phyloP scores from a whole-genome alignment of 495 filamentous ascomycete species.

The Aspergillus baeticus region DNA sequence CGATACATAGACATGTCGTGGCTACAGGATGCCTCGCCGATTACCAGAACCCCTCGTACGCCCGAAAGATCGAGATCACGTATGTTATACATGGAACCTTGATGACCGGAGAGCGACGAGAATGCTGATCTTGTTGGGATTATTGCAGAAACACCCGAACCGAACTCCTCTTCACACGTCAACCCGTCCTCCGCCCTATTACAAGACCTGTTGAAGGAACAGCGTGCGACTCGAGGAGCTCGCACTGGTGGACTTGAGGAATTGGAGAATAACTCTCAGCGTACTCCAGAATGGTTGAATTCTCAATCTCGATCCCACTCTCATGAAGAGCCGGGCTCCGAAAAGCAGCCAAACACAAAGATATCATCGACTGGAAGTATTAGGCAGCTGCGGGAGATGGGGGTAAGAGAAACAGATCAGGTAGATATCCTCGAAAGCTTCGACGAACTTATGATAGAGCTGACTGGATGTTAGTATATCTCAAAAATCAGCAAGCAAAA shows the following conservation, averaged over 20 bases:
- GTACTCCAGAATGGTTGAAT: slow-evolving; percentile 32
- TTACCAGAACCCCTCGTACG: slow-evolving; percentile 20
- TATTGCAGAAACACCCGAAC: slow-evolving; percentile 29
- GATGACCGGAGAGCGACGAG: neutral
- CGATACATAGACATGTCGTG: slow-evolving; percentile 32
- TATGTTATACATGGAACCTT: no score
- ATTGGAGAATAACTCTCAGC: slow-evolving; percentile 21
- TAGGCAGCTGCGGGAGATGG: slow-evolving; percentile 46
- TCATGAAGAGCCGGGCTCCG: slow-evolving; percentile 34
- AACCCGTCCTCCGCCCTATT: slow-evolving; percentile 47
- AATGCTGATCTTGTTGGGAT: slow-evolving; percentile 14
- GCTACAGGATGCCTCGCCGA: slow-evolving; percentile 35
- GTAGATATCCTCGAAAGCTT: slow-evolving; percentile 24
- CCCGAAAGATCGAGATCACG: slow-evolving; percentile 20
- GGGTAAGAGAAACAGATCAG: slow-evolving; percentile 50
- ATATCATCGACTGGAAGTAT: slow-evolving; percentile 24
- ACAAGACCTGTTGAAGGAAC: slow-evolving; percentile 49
- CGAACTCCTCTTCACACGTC: slow-evolving; percentile 29
- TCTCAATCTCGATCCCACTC: slow-evolving; percentile 13
- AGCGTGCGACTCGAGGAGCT: slow-evolving; percentile 39
- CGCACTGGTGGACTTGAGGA: slow-evolving; percentile 28
- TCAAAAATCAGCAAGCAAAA: slow-evolving; percentile 80
- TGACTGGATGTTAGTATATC: slow-evolving; percentile 36
- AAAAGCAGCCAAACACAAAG: slow-evolving; percentile 34
- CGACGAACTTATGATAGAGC: neutral